phyloP scores from a whole-genome alignment of 1,139 yeast species.

The Yamadazyma kanchanaburiensis region DNA sequence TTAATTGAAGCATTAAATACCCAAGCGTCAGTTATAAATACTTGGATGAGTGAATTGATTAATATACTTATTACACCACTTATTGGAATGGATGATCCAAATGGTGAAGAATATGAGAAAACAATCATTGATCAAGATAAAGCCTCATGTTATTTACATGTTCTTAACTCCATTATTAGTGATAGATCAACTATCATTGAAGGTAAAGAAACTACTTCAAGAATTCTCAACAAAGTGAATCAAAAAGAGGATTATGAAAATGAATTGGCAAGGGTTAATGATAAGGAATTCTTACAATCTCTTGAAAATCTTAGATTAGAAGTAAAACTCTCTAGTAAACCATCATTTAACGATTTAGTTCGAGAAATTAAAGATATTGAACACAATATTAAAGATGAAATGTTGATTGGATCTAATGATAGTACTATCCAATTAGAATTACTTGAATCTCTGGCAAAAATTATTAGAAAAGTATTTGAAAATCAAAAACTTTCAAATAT shows the following conservation, averaged over 20 bases:
- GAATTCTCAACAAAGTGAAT: conserved; percentile 18
- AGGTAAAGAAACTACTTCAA: conserved; percentile 23
- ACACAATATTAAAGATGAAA: conserved; percentile 19
- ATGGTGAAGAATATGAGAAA: conserved; percentile 76
- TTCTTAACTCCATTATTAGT: conserved; percentile 50
- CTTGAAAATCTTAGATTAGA: conserved; percentile 29
- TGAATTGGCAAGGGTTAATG: conserved; percentile 26
- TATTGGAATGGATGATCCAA: conserved; percentile 46
- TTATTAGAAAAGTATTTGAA: conserved; percentile 30
- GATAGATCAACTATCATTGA: conserved; percentile 47
- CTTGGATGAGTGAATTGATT: conserved; percentile 48
- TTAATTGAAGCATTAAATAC: conserved; percentile 42
- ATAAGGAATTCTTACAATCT: conserved; percentile 21
- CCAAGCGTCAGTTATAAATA: conserved; percentile 57
- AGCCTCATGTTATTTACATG: conserved; percentile 61
- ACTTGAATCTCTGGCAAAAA: conserved; percentile 20
- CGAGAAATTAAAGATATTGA: conserved; percentile 23
- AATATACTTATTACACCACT: conserved; percentile 45
- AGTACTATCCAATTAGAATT: conserved; percentile 18
- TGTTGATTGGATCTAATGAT: conserved; percentile 8
- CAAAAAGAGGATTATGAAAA: conserved; percentile 24
- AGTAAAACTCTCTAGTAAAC: conserved; percentile 26
- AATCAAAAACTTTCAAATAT: conserved; percentile 39
- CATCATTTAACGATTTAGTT: conserved; percentile 31
- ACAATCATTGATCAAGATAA: conserved; percentile 73